A percentile compares a stretch with the other conserved stretches of the same genome.
Evolutionary conservation across 306 rosid species (phyloP).

Genomic region (Fagus sylvatica): DNA sequence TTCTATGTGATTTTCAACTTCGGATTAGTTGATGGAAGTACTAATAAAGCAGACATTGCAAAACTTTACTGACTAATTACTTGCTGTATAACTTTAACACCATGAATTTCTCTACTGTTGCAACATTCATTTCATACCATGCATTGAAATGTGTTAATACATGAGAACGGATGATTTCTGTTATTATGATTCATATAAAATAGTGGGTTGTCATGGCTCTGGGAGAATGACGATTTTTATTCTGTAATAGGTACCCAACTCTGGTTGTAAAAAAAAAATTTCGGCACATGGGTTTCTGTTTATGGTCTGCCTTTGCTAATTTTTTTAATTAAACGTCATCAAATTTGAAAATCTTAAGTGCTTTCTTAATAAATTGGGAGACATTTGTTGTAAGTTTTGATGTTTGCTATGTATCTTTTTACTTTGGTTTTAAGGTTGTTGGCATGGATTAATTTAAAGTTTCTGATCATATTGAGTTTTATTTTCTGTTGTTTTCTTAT

Average conservation of each 20-base stretch:
- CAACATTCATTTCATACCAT: too few relatives aligned
- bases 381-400: neutral
- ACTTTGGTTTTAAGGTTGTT: neutral
- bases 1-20: too few relatives aligned
- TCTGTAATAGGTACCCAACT: neutral
- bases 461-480: constrained; percentile 1
- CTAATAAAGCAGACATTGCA: too few relatives aligned
- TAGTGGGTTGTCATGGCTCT: neutral
- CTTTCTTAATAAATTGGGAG: neutral
- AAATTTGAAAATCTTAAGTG: neutral
- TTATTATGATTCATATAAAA: too few relatives aligned
- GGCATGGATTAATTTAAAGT: neutral
- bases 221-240: neutral
- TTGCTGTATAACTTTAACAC: too few relatives aligned
- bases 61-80: too few relatives aligned
- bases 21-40: too few relatives aligned
- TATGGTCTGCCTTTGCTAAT: neutral
- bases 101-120: too few relatives aligned
- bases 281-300: neutral
- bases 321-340: neutral
- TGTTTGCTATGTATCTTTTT: neutral
- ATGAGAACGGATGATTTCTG: too few relatives aligned
- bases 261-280: neutral
- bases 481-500: constrained; percentile 8
- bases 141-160: too few relatives aligned